phyloP scores from a whole-genome alignment of 1,284 basidiomycete genomes.

The Boletus semigastroideus region DNA sequence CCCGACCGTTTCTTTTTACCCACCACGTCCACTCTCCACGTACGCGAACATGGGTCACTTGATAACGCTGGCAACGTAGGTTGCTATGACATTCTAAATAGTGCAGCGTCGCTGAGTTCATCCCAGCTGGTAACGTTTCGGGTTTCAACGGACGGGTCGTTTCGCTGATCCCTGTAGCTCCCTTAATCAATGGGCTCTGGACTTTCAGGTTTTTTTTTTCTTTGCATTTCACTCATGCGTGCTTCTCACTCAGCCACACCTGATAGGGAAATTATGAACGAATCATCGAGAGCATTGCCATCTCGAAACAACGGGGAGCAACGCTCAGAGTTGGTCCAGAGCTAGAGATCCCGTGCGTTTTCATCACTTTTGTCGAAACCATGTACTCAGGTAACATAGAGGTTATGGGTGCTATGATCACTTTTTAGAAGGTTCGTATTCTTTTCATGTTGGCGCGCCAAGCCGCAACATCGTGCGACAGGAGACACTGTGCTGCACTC shows the following conservation, averaged over 20 bases:
- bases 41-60: slow-evolving; percentile 65
- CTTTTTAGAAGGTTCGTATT: slow-evolving; percentile 74
- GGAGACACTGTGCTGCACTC: slow-evolving; percentile 95
- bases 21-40: background rate
- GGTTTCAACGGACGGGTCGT: background rate
- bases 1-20: too few relatives aligned
- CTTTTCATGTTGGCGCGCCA: background rate
- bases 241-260: background rate
- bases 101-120: slow-evolving; percentile 9
- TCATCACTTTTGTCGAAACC: background rate
- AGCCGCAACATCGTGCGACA: slow-evolving; percentile 34
- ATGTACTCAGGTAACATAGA: slow-evolving; percentile 39
- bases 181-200: slow-evolving; percentile 95
- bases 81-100: slow-evolving; percentile 2
- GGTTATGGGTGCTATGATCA: slow-evolving; percentile 96
- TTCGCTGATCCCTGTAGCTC: slow-evolving; percentile 54
- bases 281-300: slow-evolving; percentile 84
- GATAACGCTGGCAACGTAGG: slow-evolving; percentile 77
- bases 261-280: slow-evolving; percentile 87
- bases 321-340: slow-evolving; percentile 96
- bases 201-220: slow-evolving; percentile 67
- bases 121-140: slow-evolving; percentile 43
- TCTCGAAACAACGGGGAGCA: slow-evolving; percentile 89
- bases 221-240: background rate
- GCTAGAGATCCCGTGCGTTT: slow-evolving; percentile 89